Base-by-base conservation (phyloP, 352 stramenopile genomes). In the Thalassiosira hispida region DNA sequence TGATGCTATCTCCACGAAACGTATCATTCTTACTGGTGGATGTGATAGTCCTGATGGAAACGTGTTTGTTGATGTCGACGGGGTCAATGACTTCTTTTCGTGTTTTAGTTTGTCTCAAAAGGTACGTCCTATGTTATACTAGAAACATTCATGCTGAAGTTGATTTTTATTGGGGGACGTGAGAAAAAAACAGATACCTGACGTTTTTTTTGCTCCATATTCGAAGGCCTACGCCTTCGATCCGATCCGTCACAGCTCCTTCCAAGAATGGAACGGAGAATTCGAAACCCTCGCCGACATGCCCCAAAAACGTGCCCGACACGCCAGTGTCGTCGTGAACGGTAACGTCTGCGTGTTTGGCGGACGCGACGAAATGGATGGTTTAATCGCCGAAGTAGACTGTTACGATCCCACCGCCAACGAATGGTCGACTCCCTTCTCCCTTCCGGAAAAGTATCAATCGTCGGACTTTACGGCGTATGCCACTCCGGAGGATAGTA, bases 31-130 rank as follows among this genome's bases (percentile, higher is more conserved):
- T 14, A 73, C 83, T 9, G 85, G 85, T 62, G 85, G 85, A 14
- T 91, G 85, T 33, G 81, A 88, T 56, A 64, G 55, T 62, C 42
- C 71, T 1, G 56, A 78, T 16, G 85, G 85, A 0, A 91, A 91
- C 40, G 71, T 68, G 2, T 82, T 61, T 31, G 53, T 73, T 23
- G 49, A 65, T 3, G 46, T 23, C 35, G 38, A 77, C 42, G 29
- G 35, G 18, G 38, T 51, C 4, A 25, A 74, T 0, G 69, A 60
- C 31, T 83, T 73, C 46, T 83, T 81, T 55, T 29, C 57, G 14
- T 90, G 84, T 59, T 38, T 22, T 7, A 47, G 22, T 18, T 35
- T 71, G 22, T 40, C 62, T 2, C 25, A 31, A 22, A 71, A 61
- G 62, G 62, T 71, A 38, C 31, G 61, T 51, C 33, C 11, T 7